Evolutionary conservation across 495 filamentous ascomycete genomes (phyloP), one percentile per base, ranked within the genome.

Genomic region (Aspergillus ellipticus): DNA sequence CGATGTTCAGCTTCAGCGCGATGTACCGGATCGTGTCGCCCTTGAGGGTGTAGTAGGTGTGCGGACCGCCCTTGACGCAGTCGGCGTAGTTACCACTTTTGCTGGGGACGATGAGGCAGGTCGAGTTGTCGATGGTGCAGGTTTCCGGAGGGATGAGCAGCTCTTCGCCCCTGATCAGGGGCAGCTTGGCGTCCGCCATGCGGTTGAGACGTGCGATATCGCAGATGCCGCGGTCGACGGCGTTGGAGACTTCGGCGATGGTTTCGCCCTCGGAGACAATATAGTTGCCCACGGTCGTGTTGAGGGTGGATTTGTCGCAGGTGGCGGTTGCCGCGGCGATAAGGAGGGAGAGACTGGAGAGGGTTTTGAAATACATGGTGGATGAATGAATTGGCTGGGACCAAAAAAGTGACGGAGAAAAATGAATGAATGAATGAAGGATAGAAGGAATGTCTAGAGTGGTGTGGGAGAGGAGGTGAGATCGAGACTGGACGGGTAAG

Each of bases 1-100:
- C 57, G 24, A 63, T 42, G 21, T 63, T 63, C 2, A 57, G 39
- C 16, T 56, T 56, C 26, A 59, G 41, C 10, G 60, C 60, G 17
- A 63, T 59, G 11, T 55, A 54, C 16, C 51, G 43, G 19, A 56
- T 49, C 10, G 56, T 63, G 31, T 63, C 60, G 16, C 60, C 60
- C 1, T 54, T 22, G 22, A 63, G 28, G 10, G 47, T 63, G 19
- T 41, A 54, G 54, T 63, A 63, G 45, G 45, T 49, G 41, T 60
- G 57, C 4, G 54, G 61, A 6, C 57, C 56, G 33, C 47, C 61
- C 4, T 31, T 29, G 19, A 57, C 35, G 10, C 61, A 63, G 26
- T 48, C 42, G 42, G 17, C 46, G 22, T 42, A 48, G 10, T 49
- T 57, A 3, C 49, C 54, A 31, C 42, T 53, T 13, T 51, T 46